Conservation (phyloP, 179 eudicot species). For the Pouteria campechiana region DNA sequence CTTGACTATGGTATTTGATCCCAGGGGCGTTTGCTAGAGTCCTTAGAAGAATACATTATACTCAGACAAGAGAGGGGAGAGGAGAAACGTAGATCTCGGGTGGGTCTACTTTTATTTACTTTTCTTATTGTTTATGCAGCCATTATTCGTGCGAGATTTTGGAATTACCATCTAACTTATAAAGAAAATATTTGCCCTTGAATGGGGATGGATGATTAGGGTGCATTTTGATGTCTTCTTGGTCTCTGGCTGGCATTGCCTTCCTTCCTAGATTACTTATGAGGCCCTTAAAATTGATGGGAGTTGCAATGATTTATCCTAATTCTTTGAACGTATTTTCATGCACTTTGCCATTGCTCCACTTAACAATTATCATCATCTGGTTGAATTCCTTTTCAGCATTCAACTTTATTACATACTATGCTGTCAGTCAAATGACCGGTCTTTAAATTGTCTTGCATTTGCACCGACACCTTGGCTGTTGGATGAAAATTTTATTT, state of each 20-base stretch:
- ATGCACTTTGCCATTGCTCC: no score
- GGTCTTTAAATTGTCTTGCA: conserved; percentile 1
- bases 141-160: neutral
- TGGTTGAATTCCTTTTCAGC: no score
- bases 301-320: no score
- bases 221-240: no score
- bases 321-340: no score
- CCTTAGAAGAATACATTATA: conserved; percentile 72
- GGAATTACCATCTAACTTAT: neutral
- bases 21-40: conserved; percentile 65
- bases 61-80: conserved; percentile 90
- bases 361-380: no score
- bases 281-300: no score
- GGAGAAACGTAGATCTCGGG: conserved; percentile 84
- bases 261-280: no score
- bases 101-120: conserved; percentile 13
- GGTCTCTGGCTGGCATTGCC: no score
- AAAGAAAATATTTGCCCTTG: neutral
- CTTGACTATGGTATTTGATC: neutral
- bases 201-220: no score
- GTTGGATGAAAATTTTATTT: no score
- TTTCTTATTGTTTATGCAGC: neutral
- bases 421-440: neutral
- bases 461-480: no score
- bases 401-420: neutral